Evolutionary conservation across 2,329 filamentous ascomycete genomes (phyloP), one percentile per base, ranked within the genome.

Genomic region (Aspergillus chevalieri): DNA sequence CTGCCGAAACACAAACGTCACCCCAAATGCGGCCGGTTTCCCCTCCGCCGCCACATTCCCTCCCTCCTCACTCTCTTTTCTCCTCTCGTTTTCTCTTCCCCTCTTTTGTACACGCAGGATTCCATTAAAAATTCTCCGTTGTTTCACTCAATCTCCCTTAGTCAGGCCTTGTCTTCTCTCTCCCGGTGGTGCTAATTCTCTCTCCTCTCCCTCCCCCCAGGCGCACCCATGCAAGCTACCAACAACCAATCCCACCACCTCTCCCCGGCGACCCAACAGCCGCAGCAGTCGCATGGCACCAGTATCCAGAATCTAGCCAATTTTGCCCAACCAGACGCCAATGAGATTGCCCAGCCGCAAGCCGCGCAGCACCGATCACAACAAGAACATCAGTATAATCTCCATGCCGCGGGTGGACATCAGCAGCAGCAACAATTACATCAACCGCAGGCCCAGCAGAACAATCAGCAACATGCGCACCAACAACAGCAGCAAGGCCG

Each of bases 301-400:
- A 88, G 82, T 63, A 93, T 93, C 74, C 85, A 84, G 64, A 91
- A 92, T 70, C 78, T 94, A 60, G 90, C 93, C 73, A 85, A 93
- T 64, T 78, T 77, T 22, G 74, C 79, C 26, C 78, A 82, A 52
- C 71, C 75, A 51, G 58, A 56, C 52, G 52, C 53, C 33, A 28
- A 28, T 28, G 26, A 10, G 26, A 28, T 28, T 28, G 26, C 26
- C 26, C 26, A 30, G 26, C 26, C 26, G 26, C 26, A 30, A 30
- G 26, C 26, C 10, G 26, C 26, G 9, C 26, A 30, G 26, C 26
- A 30, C 26, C 26, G 26, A 30, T 30, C 26, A 30, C 26, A 30
- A 30, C 26, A 30, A 30, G 26, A 30, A 30, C 26, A 30, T 10
- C 26, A 36, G 34, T 17, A 36, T n/a, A n/a, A 36, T 36, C 65